phyloP scores from a whole-genome alignment of 129 eudicot species.

The Ambrosia artemisiifolia region DNA sequence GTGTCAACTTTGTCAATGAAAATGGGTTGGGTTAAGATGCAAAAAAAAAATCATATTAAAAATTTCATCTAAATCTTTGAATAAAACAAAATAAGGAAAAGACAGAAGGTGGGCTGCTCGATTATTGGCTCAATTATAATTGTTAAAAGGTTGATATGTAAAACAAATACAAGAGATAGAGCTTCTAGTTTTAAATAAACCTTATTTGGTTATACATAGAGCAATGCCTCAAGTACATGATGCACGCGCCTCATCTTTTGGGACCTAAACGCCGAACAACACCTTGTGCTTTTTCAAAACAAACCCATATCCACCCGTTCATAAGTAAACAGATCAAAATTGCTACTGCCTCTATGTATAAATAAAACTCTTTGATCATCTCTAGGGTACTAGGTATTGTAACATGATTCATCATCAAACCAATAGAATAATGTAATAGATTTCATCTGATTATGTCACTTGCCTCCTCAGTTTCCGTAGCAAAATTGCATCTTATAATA shows the following conservation, averaged over 20 bases:
- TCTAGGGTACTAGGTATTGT: background rate
- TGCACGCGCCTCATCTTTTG: too few relatives aligned
- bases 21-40: background rate
- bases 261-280: too few relatives aligned
- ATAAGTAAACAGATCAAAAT: background rate
- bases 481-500: background rate
- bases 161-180: background rate
- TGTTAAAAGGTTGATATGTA: background rate
- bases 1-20: background rate
- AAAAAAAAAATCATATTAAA: too few relatives aligned
- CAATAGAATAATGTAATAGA: background rate
- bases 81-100: too few relatives aligned
- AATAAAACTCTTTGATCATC: background rate
- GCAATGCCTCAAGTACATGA: too few relatives aligned
- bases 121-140: too few relatives aligned
- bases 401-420: constrained; percentile 6
- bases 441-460: background rate
- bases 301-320: background rate
- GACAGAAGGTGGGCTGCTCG: too few relatives aligned
- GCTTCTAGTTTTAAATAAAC: too few relatives aligned
- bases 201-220: too few relatives aligned
- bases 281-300: too few relatives aligned
- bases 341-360: background rate
- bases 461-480: background rate
- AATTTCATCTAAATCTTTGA: too few relatives aligned